These are phyloP conservation scores for Biscutella laevigata DNA, from an alignment of 441 rosid species.

Conservation along the genomic window DNA sequence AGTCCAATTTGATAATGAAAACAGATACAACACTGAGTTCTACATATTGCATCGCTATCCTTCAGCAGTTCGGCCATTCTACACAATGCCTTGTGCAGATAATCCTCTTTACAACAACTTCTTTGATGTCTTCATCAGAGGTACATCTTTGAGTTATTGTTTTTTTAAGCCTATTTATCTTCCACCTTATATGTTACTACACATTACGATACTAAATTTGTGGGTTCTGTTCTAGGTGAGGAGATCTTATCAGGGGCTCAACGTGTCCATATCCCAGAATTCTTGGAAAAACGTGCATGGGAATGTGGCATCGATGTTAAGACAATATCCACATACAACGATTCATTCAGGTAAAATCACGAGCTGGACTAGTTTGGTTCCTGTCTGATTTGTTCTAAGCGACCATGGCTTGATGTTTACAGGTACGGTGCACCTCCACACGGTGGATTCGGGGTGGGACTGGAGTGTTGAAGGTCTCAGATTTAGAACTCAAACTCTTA, in stretches of 20 bases:
- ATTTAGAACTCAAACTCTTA: too few species aligned
- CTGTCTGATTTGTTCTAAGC: neutral
- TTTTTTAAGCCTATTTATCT: neutral
- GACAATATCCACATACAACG: slow-evolving; percentile 62
- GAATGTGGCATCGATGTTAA: slow-evolving; percentile 67
- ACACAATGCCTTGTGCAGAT: slow-evolving; percentile 86
- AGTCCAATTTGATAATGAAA: too few species aligned
- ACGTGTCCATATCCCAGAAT: slow-evolving; percentile 72
- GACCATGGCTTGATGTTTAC: neutral
- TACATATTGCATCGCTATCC: slow-evolving; percentile 81
- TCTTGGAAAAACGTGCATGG: slow-evolving; percentile 63
- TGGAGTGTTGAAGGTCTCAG: too few species aligned
- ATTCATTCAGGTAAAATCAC: slow-evolving; percentile 62
- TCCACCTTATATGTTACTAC: neutral
- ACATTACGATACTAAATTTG: neutral
- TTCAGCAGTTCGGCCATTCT: slow-evolving; percentile 74
- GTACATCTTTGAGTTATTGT: slow-evolving; percentile 26
- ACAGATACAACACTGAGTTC: slow-evolving; percentile 74
- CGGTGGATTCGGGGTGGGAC: slow-evolving; percentile 81
- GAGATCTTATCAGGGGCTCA: slow-evolving; percentile 96
- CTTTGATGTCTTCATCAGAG: slow-evolving; percentile 90
- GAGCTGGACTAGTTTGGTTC: neutral
- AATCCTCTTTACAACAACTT: slow-evolving; percentile 70
- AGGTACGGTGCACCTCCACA: slow-evolving; percentile 83
- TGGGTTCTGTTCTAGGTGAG: slow-evolving; percentile 44